Percentiles rank a stretch among this genome's conserved stretches.
Conservation (phyloP, 2,329 filamentous ascomycete species). For the Colletotrichum plurivorum region DNA sequence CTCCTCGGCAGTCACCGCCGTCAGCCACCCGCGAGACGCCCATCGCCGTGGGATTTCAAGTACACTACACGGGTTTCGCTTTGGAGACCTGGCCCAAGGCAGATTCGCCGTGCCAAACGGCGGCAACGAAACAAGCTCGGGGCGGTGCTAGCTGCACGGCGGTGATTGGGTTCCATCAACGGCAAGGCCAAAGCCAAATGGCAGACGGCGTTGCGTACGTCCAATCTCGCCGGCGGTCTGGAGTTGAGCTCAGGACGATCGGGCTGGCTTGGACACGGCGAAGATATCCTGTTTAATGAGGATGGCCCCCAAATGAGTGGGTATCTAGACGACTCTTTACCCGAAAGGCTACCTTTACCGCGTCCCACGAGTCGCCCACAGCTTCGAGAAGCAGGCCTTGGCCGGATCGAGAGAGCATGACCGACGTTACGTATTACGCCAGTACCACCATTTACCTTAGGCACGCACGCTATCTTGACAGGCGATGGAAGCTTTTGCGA, state of each 20-base stretch:
- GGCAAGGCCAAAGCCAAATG: slow-evolving; percentile 15
- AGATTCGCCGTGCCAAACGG: slow-evolving; percentile 6
- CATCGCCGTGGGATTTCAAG: neutral
- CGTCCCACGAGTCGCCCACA: slow-evolving; percentile 19
- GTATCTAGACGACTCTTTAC: slow-evolving; percentile 13
- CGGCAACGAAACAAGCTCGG: slow-evolving; percentile 9
- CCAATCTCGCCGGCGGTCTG: slow-evolving; percentile 32
- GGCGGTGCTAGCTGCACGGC: slow-evolving; percentile 7
- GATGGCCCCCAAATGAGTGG: slow-evolving; percentile 19
- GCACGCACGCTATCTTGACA: too few relatives aligned
- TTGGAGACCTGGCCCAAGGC: neutral
- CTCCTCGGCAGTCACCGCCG: slow-evolving; percentile 1
- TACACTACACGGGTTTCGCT: neutral
- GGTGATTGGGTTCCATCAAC: slow-evolving; percentile 23
- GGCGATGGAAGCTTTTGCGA: too few relatives aligned
- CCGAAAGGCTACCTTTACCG: slow-evolving; percentile 28
- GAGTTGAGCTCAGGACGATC: slow-evolving; percentile 11
- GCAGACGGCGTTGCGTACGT: slow-evolving; percentile 30
- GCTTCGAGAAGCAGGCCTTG: slow-evolving; percentile 31
- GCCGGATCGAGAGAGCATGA: slow-evolving; percentile 30
- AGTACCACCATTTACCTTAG: neutral
- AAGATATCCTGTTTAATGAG: slow-evolving; percentile 8
- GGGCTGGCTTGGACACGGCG: slow-evolving; percentile 3
- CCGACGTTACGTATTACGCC: slow-evolving; percentile 2
- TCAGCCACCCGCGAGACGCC: slow-evolving; percentile 14